Evolutionary conservation across 2,329 filamentous ascomycete species (phyloP), one percentile per base, ranked within the genome.

Genomic region (Rhynchosporium graminicola): DNA sequence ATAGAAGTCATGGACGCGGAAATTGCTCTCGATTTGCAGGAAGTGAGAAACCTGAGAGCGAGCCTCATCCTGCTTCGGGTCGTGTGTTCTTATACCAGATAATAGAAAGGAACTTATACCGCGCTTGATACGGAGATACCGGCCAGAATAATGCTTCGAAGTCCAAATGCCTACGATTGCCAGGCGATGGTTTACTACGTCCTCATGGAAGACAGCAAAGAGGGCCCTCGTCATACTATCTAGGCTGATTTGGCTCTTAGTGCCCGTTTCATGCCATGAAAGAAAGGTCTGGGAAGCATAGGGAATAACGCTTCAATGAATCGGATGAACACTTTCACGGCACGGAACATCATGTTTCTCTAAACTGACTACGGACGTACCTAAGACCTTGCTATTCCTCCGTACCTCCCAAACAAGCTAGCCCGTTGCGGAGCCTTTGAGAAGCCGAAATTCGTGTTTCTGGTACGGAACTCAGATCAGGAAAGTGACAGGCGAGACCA

Each of bases 251-350:
- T 28, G 43, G 15, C 43, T 46, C 8, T 8, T 20, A n/a, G n/a
- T 46, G n/a, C n/a, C 43, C 43, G n/a, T 20, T n/a, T 20, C 3
- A 28, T 9, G 4, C n/a, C 20, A n/a, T 20, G 26, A 46, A 20
- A 46, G 4, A 36, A 36, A 6, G 33, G 33, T 36, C 9, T 54
- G 15, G 20, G 33, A 33, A 36, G 51, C 33, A 40, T 26, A 36
- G n/a, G 29, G n/a, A 5, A 3, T 7, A n/a, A 36, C 31, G 8
- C 20, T 29, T 20, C 33, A 31, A 31, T 54, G 51, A 40, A 40
- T 54, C 51, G 33, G 51, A 54, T 40, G 51, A 54, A 54, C 51
- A 54, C 51, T 54, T 40, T 40, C 36, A 54, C 50, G 50, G 29
- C 36, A 42, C 0, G 13, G 1, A 20, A 48, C 12, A 4, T 26